phyloP scores from a whole-genome alignment of 2,329 filamentous ascomycete genomes.

The Dactylellina sp. region DNA sequence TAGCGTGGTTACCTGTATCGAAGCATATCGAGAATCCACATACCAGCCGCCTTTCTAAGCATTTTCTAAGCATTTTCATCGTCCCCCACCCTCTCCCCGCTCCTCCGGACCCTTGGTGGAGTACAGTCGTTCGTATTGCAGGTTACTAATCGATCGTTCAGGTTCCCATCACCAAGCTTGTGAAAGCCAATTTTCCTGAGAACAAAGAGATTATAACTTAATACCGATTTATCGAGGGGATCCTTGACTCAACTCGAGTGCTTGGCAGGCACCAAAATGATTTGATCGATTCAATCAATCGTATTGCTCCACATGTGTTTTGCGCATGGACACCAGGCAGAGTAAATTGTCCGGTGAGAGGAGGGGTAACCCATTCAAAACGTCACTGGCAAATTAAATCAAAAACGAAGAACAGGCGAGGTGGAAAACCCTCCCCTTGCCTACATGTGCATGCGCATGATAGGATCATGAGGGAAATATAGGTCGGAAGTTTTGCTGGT shows the following conservation, averaged over 20 bases:
- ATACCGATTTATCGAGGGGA: conserved; percentile 46
- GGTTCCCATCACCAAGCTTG: conserved; percentile 16
- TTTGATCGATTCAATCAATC: conserved; percentile 28
- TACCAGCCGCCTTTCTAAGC: conserved; percentile 10
- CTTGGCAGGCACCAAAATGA: conserved; percentile 43
- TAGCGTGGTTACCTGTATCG: background rate
- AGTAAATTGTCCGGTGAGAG: conserved; percentile 35
- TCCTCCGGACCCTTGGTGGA: conserved; percentile 12
- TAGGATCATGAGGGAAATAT: conserved; percentile 52
- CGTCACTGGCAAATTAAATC: background rate
- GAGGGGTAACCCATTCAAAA: conserved; percentile 26
- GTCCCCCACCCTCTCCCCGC: background rate
- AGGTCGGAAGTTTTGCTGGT: conserved; percentile 16
- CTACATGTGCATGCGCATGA: conserved; percentile 13
- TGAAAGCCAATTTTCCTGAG: conserved; percentile 21
- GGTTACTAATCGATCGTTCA: conserved; percentile 45
- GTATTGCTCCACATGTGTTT: conserved; percentile 37
- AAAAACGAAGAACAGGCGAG: background rate
- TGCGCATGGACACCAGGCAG: conserved; percentile 11
- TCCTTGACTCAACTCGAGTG: conserved; percentile 29
- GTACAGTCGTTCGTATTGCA: conserved; percentile 41
- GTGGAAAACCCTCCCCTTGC: conserved; percentile 4
- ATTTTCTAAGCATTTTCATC: background rate
- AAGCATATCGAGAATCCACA: conserved; percentile 2
- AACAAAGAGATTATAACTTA: conserved; percentile 23